Conservation (phyloP, 805 yeast species). For the Tetrapisispora phaffii region DNA sequence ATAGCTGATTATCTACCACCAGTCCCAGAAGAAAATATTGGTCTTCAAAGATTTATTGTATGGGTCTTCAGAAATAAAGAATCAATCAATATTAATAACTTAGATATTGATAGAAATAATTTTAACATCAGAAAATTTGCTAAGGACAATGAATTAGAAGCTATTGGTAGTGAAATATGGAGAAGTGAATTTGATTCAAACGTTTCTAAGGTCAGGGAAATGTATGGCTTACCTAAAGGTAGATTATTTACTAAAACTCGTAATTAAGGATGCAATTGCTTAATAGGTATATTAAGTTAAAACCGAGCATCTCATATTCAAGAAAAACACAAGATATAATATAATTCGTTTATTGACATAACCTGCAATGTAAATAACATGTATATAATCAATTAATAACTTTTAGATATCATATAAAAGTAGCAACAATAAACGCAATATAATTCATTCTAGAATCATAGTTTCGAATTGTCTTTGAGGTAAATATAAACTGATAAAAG, state of each 20-base stretch:
- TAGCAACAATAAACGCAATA: background rate
- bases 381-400: background rate
- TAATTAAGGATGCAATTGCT: background rate
- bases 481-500: too few relatives aligned
- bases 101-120: constrained; percentile 32
- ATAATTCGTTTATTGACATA: background rate
- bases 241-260: constrained; percentile 52
- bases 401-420: background rate
- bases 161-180: constrained; percentile 91
- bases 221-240: constrained; percentile 67
- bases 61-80: constrained; percentile 78
- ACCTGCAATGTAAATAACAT: background rate
- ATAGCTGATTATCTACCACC: constrained; percentile 63
- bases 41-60: constrained; percentile 69
- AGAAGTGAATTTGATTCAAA: constrained; percentile 75
- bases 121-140: constrained; percentile 72
- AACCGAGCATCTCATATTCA: background rate
- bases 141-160: constrained; percentile 42
- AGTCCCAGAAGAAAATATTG: constrained; percentile 79
- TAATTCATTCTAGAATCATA: too few relatives aligned
- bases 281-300: too few relatives aligned
- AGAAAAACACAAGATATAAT: too few relatives aligned
- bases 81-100: background rate
- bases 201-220: constrained; percentile 54
- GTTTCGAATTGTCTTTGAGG: too few relatives aligned